Base-by-base conservation (phyloP, 2,329 filamentous ascomycete species). In the Colletotrichum lindemuthianum region DNA sequence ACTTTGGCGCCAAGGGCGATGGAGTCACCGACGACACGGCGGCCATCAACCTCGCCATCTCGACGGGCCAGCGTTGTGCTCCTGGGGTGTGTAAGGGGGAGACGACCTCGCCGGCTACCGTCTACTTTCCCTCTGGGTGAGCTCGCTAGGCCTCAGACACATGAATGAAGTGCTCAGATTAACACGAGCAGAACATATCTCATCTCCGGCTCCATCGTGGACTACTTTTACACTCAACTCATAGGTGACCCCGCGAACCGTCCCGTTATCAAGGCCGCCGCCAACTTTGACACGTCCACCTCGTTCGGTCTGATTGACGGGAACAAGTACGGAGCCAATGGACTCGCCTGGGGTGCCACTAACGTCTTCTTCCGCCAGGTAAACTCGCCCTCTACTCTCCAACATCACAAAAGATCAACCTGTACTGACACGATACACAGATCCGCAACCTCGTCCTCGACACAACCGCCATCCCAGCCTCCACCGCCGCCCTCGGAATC, bases 221-320 rank as follows among this genome's bases (percentile, higher is more conserved):
- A 91, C 73, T 88, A 89, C 77, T 96, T 94, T 79, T 92, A 93
- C 74, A 93, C 92, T 1, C 90, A 92, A 75, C 83, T 96, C 66
- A 84, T 93, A 36, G 92, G 91, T 44, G 90, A 94, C 75, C 86
- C 90, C 9, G 82, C 80, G 16, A 75, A 83, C 67, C 81, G 84
- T 60, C 80, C 90, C 6, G 80, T 82, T 3, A 80, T 90, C 58
- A 84, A 84, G 69, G 86, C 86, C 2, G 77, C 81, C 1, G 65
- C 81, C 0, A 76, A 73, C 41, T 90, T 90, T 69, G 69, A 70
- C 8, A 69, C 70, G 9, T 61, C 70, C 13, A 67, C 66, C 33
- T 79, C 73, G 36, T 76, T 82, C 15, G 81, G 79, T 5, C 73
- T 86, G 40, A 77, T 86, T 16, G 82, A 86, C 50, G 79, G 78